A percentile compares a stretch with the other conserved stretches of the same genome.
Evolutionary conservation across 163 green algal species (phyloP).

Genomic region (Prototheca stagnorum): DNA sequence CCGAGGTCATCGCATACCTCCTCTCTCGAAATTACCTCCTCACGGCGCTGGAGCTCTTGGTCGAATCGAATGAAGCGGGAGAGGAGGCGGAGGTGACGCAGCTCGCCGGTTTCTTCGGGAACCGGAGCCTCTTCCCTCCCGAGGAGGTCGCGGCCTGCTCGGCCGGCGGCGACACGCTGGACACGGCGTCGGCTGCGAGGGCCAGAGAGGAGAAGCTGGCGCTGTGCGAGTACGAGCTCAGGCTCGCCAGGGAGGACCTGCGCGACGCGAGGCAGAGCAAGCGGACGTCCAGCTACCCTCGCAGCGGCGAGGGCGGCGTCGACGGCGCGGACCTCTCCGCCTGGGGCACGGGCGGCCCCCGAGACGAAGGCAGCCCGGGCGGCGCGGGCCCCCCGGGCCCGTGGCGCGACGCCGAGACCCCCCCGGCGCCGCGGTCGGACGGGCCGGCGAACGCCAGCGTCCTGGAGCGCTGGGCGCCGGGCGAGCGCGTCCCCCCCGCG

Average conservation of each 20-base stretch:
- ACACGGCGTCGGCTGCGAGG: background rate
- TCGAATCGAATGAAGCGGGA: conserved; percentile 24
- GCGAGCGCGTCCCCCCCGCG: too few relatives aligned
- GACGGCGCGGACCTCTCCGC: background rate
- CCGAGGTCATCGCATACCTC: conserved; percentile 13
- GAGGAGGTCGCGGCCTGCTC: background rate
- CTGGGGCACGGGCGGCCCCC: background rate
- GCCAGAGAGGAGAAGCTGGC: background rate
- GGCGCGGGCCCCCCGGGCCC: too few relatives aligned
- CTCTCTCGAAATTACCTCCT: conserved; percentile 31
- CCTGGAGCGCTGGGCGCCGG: too few relatives aligned
- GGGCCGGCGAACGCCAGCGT: too few relatives aligned
- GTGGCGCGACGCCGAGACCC: too few relatives aligned
- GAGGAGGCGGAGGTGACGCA: conserved; percentile 6
- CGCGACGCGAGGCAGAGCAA: background rate
- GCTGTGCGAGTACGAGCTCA: background rate
- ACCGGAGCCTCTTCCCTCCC: background rate
- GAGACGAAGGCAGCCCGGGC: too few relatives aligned
- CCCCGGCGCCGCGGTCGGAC: too few relatives aligned
- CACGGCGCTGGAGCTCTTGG: conserved; percentile 36
- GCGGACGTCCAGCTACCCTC: too few relatives aligned
- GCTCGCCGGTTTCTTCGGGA: conserved; percentile 18
- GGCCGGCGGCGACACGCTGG: background rate
- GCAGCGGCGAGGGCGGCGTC: background rate
- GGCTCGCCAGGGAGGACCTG: background rate